Percentiles rank a stretch among this genome's conserved stretches.
phyloP scores from a whole-genome alignment of 495 filamentous ascomycete species.

The Daldinia loculata region DNA sequence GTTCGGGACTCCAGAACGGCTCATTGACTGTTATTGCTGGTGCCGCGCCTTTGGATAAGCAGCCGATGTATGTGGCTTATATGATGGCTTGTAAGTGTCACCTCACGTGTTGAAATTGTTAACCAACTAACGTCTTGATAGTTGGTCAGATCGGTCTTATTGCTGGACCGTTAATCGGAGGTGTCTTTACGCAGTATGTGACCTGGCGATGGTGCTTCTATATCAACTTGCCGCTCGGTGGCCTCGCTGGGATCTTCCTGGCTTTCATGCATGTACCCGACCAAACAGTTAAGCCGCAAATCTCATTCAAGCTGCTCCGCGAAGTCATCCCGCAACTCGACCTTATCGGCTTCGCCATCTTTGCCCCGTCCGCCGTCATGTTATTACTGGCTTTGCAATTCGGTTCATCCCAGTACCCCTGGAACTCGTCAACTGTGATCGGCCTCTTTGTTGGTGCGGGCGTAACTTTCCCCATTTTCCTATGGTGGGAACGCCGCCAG shows the following conservation, averaged over 20 bases:
- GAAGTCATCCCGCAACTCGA: slow-evolving; percentile 54
- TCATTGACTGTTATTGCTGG: slow-evolving; percentile 60
- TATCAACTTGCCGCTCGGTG: slow-evolving; percentile 71
- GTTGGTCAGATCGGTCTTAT: slow-evolving; percentile 51
- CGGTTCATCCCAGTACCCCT: slow-evolving; percentile 59
- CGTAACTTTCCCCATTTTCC: slow-evolving; percentile 52
- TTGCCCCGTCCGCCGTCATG: slow-evolving; percentile 57
- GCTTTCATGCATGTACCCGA: slow-evolving; percentile 60
- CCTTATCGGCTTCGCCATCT: slow-evolving; percentile 58
- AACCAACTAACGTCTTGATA: slow-evolving; percentile 20
- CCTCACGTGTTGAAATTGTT: background rate
- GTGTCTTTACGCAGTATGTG: slow-evolving; percentile 69
- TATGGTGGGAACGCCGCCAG: slow-evolving; percentile 57
- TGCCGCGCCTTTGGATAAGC: slow-evolving; percentile 55
- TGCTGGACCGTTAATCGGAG: slow-evolving; percentile 65
- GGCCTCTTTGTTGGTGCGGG: slow-evolving; percentile 58
- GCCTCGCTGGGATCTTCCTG: slow-evolving; percentile 50
- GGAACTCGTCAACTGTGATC: slow-evolving; percentile 54
- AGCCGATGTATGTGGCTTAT: slow-evolving; percentile 48
- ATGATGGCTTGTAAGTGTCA: slow-evolving; percentile 41
- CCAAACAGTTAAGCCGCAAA: slow-evolving; percentile 34
- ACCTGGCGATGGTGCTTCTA: slow-evolving; percentile 67
- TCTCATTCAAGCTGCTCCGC: slow-evolving; percentile 31
- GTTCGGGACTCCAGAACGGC: slow-evolving; percentile 61
- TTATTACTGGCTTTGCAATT: slow-evolving; percentile 63